Conservation (phyloP, 352 stramenopile genomes). For the Blastocystis sp. region DNA sequence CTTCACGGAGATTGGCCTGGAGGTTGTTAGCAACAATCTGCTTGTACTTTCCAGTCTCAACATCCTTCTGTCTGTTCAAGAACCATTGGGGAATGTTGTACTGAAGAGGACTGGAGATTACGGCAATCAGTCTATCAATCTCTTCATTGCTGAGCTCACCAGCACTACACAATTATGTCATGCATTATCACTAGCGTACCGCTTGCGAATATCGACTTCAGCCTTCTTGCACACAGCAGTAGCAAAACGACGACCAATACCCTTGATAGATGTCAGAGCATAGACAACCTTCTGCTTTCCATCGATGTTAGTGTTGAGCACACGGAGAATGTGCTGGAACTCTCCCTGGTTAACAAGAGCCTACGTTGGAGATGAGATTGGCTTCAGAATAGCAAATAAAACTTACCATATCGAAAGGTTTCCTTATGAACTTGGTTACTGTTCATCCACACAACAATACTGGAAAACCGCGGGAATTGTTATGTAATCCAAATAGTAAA, state of each 20-base stretch:
- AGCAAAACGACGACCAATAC: conserved; percentile 59
- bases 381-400: not conserved
- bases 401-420: conserved; percentile 67
- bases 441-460: not conserved
- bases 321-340: conserved; percentile 68
- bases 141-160: conserved; percentile 97
- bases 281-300: conserved; percentile 84
- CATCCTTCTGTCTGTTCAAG: conserved; percentile 99
- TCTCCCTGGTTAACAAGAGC: conserved; percentile 64
- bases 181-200: conserved; percentile 87
- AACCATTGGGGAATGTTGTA: conserved; percentile 99
- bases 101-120: conserved; percentile 97
- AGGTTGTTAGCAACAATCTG: conserved; percentile 97
- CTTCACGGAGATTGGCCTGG: conserved; percentile 95
- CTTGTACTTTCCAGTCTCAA: conserved; percentile 97
- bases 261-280: conserved; percentile 81
- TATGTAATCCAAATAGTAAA: not conserved
- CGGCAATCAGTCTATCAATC: conserved; percentile 98
- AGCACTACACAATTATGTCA: conserved; percentile 73
- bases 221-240: conserved; percentile 97
- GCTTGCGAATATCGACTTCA: conserved; percentile 82
- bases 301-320: conserved; percentile 80
- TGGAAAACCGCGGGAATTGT: not conserved
- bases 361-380: not conserved
- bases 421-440: conserved; percentile 38